Evolutionary conservation across 352 stramenopile genomes (phyloP).

Genomic region (Lagenidium sp.): DNA sequence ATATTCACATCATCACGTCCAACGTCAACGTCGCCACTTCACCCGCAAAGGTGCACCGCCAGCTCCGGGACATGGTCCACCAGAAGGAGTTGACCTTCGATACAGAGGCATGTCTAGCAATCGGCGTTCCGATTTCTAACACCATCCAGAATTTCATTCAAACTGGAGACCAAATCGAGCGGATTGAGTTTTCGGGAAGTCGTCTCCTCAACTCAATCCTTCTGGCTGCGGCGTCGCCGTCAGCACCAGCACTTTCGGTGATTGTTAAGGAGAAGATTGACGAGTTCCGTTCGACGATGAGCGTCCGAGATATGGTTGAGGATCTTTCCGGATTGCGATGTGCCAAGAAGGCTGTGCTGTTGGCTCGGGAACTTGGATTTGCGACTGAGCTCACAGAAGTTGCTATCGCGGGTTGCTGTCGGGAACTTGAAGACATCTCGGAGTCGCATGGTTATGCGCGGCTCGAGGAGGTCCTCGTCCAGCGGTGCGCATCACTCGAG

Average conservation of each 20-base stretch:
- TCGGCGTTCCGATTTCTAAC: conserved; percentile 88
- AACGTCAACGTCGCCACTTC: conserved; percentile 88
- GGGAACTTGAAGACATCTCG: conserved; percentile 12
- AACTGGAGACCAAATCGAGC: conserved; percentile 86
- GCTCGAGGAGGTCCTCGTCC: conserved; percentile 43
- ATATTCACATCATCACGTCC: conserved; percentile 90
- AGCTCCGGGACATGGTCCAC: conserved; percentile 61
- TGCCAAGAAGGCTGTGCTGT: conserved; percentile 87
- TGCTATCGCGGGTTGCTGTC: conserved; percentile 39
- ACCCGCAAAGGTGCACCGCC: conserved; percentile 56
- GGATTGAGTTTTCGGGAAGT: conserved; percentile 88
- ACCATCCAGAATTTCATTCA: conserved; percentile 91
- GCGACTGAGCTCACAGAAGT: conserved; percentile 65
- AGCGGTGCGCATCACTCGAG: conserved; percentile 26
- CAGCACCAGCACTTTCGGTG: conserved; percentile 20
- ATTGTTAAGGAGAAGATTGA: conserved; percentile 70
- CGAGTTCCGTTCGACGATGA: conserved; percentile 34
- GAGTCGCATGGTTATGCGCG: conserved; percentile 41
- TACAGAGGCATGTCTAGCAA: conserved; percentile 65
- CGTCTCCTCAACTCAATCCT: conserved; percentile 84
- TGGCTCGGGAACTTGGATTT: conserved; percentile 91
- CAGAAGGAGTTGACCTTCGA: conserved; percentile 87
- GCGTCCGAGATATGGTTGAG: conserved; percentile 81
- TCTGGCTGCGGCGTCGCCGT: conserved; percentile 15
- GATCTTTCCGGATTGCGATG: conserved; percentile 88